A percentile compares a stretch with the other conserved stretches of the same genome.
Evolutionary conservation across 148 eudicot genomes (phyloP).

Genomic region (Arctostaphylos glauca): DNA sequence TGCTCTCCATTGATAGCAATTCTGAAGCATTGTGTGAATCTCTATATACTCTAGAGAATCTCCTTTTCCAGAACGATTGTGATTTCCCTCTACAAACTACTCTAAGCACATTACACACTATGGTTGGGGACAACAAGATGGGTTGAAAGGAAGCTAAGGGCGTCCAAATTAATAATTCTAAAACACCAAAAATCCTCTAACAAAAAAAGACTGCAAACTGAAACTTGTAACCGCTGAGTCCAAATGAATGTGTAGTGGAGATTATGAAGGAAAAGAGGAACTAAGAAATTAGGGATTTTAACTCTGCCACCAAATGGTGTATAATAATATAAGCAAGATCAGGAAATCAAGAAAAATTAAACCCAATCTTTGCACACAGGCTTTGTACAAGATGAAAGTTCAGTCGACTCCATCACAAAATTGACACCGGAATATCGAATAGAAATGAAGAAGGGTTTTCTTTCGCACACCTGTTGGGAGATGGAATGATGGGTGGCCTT

Average conservation of each 20-base stretch:
- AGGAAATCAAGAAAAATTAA: not conserved
- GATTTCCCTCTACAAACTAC: not conserved
- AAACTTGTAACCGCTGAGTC: not conserved
- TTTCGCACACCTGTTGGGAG: slow-evolving; percentile 46
- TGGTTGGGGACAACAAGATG: not conserved
- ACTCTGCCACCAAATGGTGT: not conserved
- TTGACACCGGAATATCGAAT: not conserved
- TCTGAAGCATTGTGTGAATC: not conserved
- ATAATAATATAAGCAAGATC: not conserved
- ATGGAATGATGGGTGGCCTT: slow-evolving; percentile 57
- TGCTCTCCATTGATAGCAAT: not conserved
- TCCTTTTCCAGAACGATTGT: not conserved
- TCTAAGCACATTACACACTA: not conserved
- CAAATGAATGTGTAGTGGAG: not conserved
- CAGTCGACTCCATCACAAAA: not conserved
- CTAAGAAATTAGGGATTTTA: no score
- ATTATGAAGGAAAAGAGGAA: not conserved
- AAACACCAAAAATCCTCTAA: not conserved
- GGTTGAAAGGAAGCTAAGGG: not conserved
- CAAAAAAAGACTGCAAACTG: not conserved
- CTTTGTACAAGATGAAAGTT: not conserved
- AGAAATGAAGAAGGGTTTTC: not conserved
- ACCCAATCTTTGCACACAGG: not conserved
- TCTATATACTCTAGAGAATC: not conserved
- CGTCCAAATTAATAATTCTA: not conserved